Conservation (phyloP, 768 basidiomycete genomes). For the Dentipellis fragilis region DNA sequence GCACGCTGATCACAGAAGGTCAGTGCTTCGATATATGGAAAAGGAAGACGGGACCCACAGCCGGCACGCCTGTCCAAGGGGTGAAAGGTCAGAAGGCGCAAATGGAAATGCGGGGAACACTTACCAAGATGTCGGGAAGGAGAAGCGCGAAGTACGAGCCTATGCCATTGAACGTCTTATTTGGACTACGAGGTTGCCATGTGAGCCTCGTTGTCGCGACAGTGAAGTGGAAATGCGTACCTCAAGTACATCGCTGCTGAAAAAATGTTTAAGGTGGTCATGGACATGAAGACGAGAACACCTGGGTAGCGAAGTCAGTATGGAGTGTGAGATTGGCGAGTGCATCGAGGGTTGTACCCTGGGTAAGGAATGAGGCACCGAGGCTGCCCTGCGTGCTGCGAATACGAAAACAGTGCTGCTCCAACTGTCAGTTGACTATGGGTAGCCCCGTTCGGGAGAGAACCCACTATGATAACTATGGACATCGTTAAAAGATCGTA, state of each 20-base stretch:
- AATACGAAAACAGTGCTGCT: slow-evolving; percentile 8
- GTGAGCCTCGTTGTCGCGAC: background rate
- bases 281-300: slow-evolving; percentile 9
- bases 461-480: background rate
- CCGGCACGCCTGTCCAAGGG: slow-evolving; percentile 4
- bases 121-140: slow-evolving; percentile 9
- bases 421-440: background rate
- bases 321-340: background rate
- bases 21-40: background rate
- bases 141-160: slow-evolving; percentile 12
- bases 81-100: background rate
- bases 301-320: background rate
- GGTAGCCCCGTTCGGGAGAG: background rate
- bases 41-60: slow-evolving; percentile 1
- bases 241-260: slow-evolving; percentile 11
- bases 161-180: slow-evolving; percentile 1
- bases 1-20: slow-evolving; percentile 3
- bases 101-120: background rate
- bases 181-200: background rate
- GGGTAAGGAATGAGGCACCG: slow-evolving; percentile 9
- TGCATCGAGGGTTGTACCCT: slow-evolving; percentile 3
- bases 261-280: slow-evolving; percentile 9
- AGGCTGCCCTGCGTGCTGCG: slow-evolving; percentile 5
- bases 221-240: background rate
- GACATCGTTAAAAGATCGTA: background rate